These are phyloP conservation scores for Terfezia claveryi DNA, from an alignment of 495 filamentous ascomycete genomes.

Conservation along the genomic window DNA sequence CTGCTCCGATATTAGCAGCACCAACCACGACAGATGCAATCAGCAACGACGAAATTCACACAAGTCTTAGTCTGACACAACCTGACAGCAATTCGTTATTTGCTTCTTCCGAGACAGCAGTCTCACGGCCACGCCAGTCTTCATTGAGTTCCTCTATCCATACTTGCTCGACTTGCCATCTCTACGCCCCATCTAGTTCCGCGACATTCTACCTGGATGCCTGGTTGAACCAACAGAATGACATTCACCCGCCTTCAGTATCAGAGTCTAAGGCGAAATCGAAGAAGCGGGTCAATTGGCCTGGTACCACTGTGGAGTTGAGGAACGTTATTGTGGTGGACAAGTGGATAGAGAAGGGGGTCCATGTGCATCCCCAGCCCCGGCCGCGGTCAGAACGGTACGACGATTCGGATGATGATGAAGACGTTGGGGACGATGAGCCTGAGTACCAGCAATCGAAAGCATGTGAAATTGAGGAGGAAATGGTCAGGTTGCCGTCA, in stretches of 20 bases:
- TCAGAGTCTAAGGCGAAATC: neutral
- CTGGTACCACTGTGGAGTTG: neutral
- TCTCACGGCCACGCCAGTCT: neutral
- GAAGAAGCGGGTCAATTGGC: neutral
- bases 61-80: too few species aligned
- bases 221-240: neutral
- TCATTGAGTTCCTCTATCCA: neutral
- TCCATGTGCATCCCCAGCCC: neutral
- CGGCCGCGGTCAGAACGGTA: neutral
- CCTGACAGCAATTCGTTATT: too few species aligned
- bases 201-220: neutral
- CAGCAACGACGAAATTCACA: too few species aligned
- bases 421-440: neutral
- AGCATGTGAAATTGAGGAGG: neutral
- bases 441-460: too few species aligned
- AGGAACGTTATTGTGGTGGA: neutral
- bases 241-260: neutral
- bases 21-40: too few species aligned
- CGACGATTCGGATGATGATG: neutral
- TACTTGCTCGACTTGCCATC: neutral
- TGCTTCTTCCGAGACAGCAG: too few species aligned
- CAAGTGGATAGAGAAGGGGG: neutral
- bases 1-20: too few species aligned
- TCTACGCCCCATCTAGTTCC: neutral
- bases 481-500: neutral